phyloP scores from a whole-genome alignment of 345 rosid species.

The Noccaea caerulescens region DNA sequence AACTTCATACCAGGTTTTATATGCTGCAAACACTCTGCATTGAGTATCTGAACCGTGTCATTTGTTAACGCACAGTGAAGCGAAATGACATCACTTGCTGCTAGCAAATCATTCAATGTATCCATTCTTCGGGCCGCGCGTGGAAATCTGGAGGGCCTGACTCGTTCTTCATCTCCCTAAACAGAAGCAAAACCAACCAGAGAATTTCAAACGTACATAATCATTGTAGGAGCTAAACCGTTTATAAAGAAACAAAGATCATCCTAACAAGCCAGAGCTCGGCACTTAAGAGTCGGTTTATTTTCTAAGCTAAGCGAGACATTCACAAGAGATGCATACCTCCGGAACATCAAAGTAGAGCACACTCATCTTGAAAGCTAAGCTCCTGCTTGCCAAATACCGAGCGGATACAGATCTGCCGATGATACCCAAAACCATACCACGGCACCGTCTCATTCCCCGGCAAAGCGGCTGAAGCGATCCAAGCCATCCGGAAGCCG shows the following conservation, averaged over 20 bases:
- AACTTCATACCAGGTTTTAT: conserved; percentile 78
- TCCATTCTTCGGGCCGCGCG: conserved; percentile 97
- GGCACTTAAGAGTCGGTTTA: not conserved
- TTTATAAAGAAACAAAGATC: not conserved
- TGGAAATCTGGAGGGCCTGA: conserved; percentile 73
- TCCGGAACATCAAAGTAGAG: conserved; percentile 85
- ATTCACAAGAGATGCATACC: conserved; percentile 48
- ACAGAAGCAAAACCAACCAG: conserved; percentile 22
- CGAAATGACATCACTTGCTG: conserved; percentile 94
- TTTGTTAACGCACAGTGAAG: conserved; percentile 89
- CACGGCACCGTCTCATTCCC: conserved; percentile 98
- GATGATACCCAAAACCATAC: conserved; percentile 87
- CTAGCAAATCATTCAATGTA: conserved; percentile 89
- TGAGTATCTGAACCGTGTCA: conserved; percentile 91
- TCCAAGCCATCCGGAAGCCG: conserved; percentile 96
- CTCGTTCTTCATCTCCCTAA: conserved; percentile 69
- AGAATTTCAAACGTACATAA: not conserved
- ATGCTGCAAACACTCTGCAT: conserved; percentile 96
- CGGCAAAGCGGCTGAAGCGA: conserved; percentile 91
- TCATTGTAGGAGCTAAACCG: not conserved
- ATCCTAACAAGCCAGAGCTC: not conserved
- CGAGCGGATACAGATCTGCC: conserved; percentile 93
- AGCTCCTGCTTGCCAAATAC: conserved; percentile 78
- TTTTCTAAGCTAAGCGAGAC: not conserved
- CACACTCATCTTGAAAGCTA: conserved; percentile 97